phyloP scores from a whole-genome alignment of 2,329 filamentous ascomycete species.

The Colletotrichum melonis region DNA sequence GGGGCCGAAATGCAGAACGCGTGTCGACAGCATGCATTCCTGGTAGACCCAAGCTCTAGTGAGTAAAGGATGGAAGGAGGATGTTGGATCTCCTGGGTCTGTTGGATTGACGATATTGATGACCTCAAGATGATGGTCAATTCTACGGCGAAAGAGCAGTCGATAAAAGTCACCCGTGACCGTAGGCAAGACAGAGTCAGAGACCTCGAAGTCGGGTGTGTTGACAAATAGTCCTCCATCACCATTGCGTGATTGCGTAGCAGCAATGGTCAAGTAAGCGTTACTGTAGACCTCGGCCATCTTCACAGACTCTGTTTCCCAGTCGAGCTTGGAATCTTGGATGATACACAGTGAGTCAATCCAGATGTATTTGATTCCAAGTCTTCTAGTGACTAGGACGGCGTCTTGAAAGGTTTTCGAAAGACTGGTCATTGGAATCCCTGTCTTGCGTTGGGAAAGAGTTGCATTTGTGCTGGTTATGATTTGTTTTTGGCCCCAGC shows the following conservation, averaged over 20 bases:
- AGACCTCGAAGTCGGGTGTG: no score
- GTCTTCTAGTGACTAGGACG: constrained; percentile 18
- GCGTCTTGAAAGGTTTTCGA: constrained; percentile 31
- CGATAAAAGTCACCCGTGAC: background rate
- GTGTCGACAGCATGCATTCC: constrained; percentile 41
- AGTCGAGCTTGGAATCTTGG: constrained; percentile 34
- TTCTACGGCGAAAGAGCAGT: no score
- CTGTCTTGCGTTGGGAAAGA: background rate
- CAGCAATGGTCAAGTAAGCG: constrained; percentile 16
- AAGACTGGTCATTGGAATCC: background rate
- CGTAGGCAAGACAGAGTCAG: background rate
- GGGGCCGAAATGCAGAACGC: constrained; percentile 40
- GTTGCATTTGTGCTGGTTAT: background rate
- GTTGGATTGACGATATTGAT: no score
- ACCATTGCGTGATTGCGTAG: background rate
- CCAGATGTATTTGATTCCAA: constrained; percentile 36
- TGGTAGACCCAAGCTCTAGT: constrained; percentile 44
- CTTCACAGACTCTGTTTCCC: constrained; percentile 29
- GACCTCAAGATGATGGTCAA: no score
- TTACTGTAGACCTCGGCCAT: constrained; percentile 25
- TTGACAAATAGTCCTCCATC: background rate
- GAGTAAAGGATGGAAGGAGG: background rate
- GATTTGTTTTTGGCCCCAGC: constrained; percentile 21
- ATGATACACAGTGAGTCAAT: constrained; percentile 38
- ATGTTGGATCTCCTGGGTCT: background rate